Conservation (phyloP, 345 rosid species). For the Eucalyptus pauciflora region DNA sequence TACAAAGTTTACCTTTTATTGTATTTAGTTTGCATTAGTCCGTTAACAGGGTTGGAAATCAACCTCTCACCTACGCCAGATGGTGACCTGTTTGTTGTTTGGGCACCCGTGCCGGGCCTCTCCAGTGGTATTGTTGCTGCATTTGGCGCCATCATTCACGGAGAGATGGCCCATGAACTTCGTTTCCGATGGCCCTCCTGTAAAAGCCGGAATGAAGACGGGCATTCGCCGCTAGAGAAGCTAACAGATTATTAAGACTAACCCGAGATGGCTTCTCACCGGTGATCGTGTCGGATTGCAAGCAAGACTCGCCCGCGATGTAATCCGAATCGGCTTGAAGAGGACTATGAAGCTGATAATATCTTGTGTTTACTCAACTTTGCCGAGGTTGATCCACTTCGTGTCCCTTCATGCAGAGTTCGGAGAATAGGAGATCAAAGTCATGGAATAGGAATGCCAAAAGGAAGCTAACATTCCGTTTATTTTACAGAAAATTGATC, state of each 20-base stretch:
- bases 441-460: not conserved
- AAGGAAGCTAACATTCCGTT: not conserved
- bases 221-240: not conserved
- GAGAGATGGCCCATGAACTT: not conserved
- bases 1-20: not conserved
- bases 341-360: not conserved
- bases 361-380: not conserved
- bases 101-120: not conserved
- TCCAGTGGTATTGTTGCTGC: not conserved
- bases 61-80: not conserved
- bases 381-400: not conserved
- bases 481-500: too few species aligned
- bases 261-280: not conserved
- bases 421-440: not conserved
- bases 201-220: not conserved
- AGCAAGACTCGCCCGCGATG: not conserved
- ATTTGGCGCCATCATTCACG: not conserved
- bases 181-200: not conserved
- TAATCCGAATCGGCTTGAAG: not conserved
- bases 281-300: not conserved
- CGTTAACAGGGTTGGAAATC: not conserved
- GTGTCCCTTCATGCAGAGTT: not conserved
- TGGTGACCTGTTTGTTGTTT: not conserved
- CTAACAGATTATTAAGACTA: not conserved
- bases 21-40: not conserved